Conservation (phyloP, 257 asterid species). For the Henckelia pumila region DNA sequence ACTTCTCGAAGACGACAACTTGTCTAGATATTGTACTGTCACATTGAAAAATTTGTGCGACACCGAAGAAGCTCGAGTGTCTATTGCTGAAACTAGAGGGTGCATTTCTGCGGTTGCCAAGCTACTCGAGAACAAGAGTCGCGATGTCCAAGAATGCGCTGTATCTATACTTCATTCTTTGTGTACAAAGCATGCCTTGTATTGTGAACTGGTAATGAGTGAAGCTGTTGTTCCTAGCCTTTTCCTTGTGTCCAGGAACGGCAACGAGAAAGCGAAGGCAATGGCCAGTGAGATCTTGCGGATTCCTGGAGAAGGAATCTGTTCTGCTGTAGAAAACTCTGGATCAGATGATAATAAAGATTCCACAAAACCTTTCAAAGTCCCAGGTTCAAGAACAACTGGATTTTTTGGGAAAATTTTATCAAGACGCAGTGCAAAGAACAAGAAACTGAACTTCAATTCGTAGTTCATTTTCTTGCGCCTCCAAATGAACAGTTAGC, state of each 20-base stretch:
- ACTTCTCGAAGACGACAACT: conserved; percentile 34
- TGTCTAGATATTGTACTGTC: conserved; percentile 40
- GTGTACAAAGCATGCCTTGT: conserved; percentile 48
- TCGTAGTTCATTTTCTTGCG: too few species aligned
- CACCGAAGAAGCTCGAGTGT: conserved; percentile 38
- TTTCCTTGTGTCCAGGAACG: conserved; percentile 47
- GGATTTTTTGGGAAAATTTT: background rate
- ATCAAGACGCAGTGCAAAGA: background rate
- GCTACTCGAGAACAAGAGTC: conserved; percentile 55
- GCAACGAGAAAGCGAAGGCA: conserved; percentile 51
- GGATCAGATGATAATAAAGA: conserved; percentile 24
- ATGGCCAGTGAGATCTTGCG: conserved; percentile 71
- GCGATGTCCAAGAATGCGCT: conserved; percentile 65
- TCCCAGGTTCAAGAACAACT: background rate
- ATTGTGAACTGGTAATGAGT: conserved; percentile 56
- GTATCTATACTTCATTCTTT: conserved; percentile 61
- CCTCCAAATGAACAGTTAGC: background rate
- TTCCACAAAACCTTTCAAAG: background rate
- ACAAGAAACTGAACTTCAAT: background rate
- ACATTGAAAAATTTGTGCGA: conserved; percentile 51
- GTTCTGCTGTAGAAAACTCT: conserved; percentile 28
- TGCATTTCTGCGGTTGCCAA: conserved; percentile 53
- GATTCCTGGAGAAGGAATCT: conserved; percentile 46
- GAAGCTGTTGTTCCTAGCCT: conserved; percentile 74
- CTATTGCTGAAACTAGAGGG: conserved; percentile 60